phyloP scores from a whole-genome alignment of 306 rosid genomes.

The Trifolium fragiferum region DNA sequence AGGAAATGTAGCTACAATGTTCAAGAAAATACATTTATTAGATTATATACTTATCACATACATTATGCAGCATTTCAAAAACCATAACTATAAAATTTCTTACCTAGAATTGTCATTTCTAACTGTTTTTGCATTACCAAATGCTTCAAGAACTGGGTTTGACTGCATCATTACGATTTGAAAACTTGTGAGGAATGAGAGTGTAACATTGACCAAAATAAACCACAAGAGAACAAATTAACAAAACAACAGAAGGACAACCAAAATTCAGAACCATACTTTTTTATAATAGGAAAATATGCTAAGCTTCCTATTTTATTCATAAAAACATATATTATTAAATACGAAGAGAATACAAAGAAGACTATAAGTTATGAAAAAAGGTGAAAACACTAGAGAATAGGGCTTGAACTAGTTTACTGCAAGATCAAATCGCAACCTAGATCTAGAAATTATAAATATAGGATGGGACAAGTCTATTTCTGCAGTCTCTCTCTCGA shows the following conservation, averaged over 20 bases:
- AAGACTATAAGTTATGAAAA: neutral
- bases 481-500: constrained; percentile 23
- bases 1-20: constrained; percentile 33
- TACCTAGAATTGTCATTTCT: constrained; percentile 94
- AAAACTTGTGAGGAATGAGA: constrained; percentile 21
- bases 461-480: neutral
- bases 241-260: constrained; percentile 25
- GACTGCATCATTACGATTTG: constrained; percentile 63
- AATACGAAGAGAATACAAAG: constrained; percentile 19
- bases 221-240: constrained; percentile 27
- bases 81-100: constrained; percentile 40
- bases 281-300: constrained; percentile 8
- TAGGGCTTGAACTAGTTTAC: constrained; percentile 27
- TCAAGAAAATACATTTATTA: constrained; percentile 24
- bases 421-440: constrained; percentile 26
- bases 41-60: constrained; percentile 11
- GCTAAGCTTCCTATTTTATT: constrained; percentile 14
- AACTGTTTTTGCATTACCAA: constrained; percentile 93
- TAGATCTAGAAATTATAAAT: constrained; percentile 11
- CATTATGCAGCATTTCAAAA: constrained; percentile 29
- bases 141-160: constrained; percentile 98
- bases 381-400: constrained; percentile 20
- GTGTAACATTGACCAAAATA: constrained; percentile 14
- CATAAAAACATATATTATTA: constrained; percentile 19
- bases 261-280: constrained; percentile 33